phyloP scores from a whole-genome alignment of 257 asterid genomes.

The Rehmannia glutinosa region DNA sequence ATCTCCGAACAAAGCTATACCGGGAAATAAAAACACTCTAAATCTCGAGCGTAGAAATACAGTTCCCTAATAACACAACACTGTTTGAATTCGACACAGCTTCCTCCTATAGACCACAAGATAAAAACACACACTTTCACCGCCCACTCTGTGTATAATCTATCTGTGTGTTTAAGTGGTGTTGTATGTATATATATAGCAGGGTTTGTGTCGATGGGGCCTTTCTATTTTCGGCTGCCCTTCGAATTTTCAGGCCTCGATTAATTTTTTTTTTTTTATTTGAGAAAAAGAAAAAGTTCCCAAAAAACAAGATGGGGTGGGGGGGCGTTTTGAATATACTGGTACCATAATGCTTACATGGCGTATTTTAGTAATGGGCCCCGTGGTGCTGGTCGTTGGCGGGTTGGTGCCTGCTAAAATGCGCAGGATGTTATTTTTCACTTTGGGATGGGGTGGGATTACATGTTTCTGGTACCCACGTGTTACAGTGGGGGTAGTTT shows the following conservation, averaged over 20 bases:
- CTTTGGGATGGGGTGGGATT: background rate
- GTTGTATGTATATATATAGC: conserved; percentile 14
- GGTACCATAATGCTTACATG: background rate
- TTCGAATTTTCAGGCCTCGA: conserved; percentile 24
- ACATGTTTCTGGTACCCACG: conserved; percentile 1
- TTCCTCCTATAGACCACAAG: background rate
- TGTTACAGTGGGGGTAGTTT: conserved; percentile 1
- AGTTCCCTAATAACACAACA: conserved; percentile 6
- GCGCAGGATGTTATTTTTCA: conserved; percentile 21
- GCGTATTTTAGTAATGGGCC: conserved; percentile 37
- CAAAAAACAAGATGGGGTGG: background rate
- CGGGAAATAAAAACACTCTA: background rate
- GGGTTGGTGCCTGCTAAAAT: conserved; percentile 28
- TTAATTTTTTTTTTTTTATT: conserved; percentile 7
- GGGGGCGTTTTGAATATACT: conserved; percentile 18
- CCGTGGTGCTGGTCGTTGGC: conserved; percentile 20
- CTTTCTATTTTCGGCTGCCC: conserved; percentile 38
- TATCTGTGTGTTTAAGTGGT: conserved; percentile 11
- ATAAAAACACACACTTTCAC: conserved; percentile 20
- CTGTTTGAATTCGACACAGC: background rate
- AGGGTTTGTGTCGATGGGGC: conserved; percentile 19
- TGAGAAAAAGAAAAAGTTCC: conserved; percentile 17
- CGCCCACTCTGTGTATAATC: conserved; percentile 18
- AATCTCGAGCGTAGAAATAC: conserved; percentile 1
- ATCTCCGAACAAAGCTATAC: background rate